Evolutionary conservation across 2,329 filamentous ascomycete genomes (phyloP).

Genomic region (Celoporthe dispersa): DNA sequence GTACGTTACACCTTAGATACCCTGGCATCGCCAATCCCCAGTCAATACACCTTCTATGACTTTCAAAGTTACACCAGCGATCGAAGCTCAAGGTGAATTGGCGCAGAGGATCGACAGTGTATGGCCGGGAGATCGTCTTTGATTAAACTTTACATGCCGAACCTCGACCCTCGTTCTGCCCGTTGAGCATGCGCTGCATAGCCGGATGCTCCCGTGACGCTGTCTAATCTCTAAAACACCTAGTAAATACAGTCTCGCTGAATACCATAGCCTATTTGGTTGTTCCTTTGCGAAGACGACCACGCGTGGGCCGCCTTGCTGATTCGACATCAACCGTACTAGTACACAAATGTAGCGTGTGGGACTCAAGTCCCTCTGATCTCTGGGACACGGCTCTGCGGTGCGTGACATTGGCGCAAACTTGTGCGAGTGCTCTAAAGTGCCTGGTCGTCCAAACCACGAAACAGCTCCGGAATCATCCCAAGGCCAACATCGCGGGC

Average conservation of each 20-base stretch:
- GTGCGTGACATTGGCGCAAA: not conserved
- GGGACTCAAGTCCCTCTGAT: not conserved
- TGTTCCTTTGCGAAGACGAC: not conserved
- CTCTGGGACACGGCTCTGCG: not conserved
- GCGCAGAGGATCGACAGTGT: not conserved
- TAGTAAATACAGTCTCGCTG: not conserved
- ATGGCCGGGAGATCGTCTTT: not conserved
- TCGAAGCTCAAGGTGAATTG: not conserved
- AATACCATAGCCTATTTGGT: not conserved
- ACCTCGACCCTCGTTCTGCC: not conserved
- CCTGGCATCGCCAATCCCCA: conserved; percentile 7
- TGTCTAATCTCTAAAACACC: not conserved
- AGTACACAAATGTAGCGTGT: not conserved
- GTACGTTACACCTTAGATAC: conserved; percentile 14
- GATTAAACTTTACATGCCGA: not conserved
- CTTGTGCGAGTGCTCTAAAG: not conserved
- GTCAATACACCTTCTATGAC: not conserved
- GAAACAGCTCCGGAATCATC: conserved; percentile 25
- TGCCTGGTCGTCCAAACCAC: conserved; percentile 22
- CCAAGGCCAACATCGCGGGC: conserved; percentile 22
- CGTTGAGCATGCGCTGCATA: not conserved
- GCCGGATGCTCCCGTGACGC: not conserved
- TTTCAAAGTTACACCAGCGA: not conserved
- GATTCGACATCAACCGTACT: not conserved
- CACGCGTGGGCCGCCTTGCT: not conserved